Conservation (phyloP, 1,284 basidiomycete genomes). For the Grifola frondosa region DNA sequence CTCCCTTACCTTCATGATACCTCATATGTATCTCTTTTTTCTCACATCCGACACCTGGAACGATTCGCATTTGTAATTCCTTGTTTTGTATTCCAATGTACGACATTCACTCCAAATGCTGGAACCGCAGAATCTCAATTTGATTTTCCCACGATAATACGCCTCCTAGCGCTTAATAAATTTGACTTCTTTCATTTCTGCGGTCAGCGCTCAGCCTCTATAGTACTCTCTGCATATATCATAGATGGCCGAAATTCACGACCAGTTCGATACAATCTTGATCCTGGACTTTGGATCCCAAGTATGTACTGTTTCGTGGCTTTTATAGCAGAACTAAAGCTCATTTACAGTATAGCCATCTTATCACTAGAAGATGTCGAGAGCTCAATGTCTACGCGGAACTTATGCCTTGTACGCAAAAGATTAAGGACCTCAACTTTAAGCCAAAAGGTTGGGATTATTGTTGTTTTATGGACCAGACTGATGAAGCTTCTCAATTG, state of each 20-base stretch:
- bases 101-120: too few relatives aligned
- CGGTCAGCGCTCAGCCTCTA: too few relatives aligned
- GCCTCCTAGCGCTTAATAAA: too few relatives aligned
- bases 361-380: conserved; percentile 97
- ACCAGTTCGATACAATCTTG: conserved; percentile 94
- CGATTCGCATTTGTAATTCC: too few relatives aligned
- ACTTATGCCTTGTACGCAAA: conserved; percentile 95
- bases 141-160: too few relatives aligned
- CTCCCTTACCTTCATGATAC: conserved; percentile 12
- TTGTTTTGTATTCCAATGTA: too few relatives aligned
- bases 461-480: neutral
- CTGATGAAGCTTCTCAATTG: neutral
- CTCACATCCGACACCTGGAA: too few relatives aligned
- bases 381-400: conserved; percentile 99
- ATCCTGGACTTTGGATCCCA: conserved; percentile 99
- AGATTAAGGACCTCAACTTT: conserved; percentile 88
- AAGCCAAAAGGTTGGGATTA: conserved; percentile 83
- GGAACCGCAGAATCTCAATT: too few relatives aligned
- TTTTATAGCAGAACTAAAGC: conserved; percentile 8
- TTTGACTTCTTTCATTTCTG: too few relatives aligned
- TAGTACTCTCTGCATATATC: too few relatives aligned
- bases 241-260: conserved; percentile 90
- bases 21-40: too few relatives aligned
- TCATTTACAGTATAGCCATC: conserved; percentile 84
- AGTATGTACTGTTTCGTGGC: conserved; percentile 43